phyloP scores from a whole-genome alignment of 164 flowering plant species.

The Saururus chinensis region DNA sequence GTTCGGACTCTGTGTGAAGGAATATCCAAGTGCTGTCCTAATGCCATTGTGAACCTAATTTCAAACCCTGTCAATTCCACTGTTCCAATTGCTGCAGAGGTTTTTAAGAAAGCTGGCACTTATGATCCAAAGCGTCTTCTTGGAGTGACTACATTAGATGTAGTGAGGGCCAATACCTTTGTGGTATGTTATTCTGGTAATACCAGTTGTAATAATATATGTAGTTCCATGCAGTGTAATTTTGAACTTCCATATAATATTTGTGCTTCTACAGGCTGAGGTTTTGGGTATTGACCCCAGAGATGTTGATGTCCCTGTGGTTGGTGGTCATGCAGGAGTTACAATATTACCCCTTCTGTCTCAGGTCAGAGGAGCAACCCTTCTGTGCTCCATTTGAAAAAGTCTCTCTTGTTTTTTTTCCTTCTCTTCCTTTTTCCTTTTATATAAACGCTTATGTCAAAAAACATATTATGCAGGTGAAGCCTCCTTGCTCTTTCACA shows the following conservation, averaged over 20 bases:
- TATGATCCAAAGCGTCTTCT: slow-evolving; percentile 60
- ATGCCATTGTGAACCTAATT: slow-evolving; percentile 61
- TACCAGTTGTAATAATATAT: background rate
- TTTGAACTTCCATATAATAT: too few relatives aligned
- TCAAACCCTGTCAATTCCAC: slow-evolving; percentile 84
- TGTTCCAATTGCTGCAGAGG: slow-evolving; percentile 78
- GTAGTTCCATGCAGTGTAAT: background rate
- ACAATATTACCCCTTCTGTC: slow-evolving; percentile 58
- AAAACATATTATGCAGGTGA: slow-evolving; percentile 28
- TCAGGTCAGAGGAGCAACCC: slow-evolving; percentile 32
- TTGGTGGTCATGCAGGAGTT: slow-evolving; percentile 61
- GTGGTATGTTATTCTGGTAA: slow-evolving; percentile 38
- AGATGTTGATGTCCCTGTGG: slow-evolving; percentile 51
- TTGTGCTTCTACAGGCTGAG: slow-evolving; percentile 37
- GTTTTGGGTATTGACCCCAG: slow-evolving; percentile 52
- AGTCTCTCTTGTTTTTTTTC: background rate
- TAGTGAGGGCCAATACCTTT: slow-evolving; percentile 79
- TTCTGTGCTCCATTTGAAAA: too few relatives aligned
- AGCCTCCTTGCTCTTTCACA: slow-evolving; percentile 47
- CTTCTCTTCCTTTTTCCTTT: background rate
- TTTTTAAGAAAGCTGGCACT: slow-evolving; percentile 73
- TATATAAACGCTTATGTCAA: background rate
- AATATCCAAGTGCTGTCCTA: slow-evolving; percentile 77
- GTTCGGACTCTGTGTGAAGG: slow-evolving; percentile 90
- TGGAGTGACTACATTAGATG: slow-evolving; percentile 79